Percentiles rank a stretch among this genome's conserved stretches.
These are phyloP conservation scores for Ascochyta fabae DNA, from an alignment of 2,329 filamentous ascomycete genomes.

Conservation along the genomic window DNA sequence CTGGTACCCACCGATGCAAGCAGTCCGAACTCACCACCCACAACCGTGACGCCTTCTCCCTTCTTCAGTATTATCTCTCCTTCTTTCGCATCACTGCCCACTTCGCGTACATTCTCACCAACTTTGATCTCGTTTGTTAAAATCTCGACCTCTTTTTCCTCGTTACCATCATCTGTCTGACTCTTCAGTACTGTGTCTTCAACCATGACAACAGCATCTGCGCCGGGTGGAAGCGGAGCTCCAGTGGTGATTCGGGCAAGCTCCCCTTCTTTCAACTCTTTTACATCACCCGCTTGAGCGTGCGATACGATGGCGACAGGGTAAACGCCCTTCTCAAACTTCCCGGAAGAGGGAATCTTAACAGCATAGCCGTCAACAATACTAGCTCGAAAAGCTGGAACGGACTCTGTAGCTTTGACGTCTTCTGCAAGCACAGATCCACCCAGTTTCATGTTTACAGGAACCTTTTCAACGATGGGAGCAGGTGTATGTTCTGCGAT, in stretches of 20 bases:
- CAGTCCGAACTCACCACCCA: conserved; percentile 90
- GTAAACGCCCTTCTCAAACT: conserved; percentile 75
- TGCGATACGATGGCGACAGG: conserved; percentile 88
- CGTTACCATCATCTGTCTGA: conserved; percentile 77
- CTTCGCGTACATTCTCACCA: conserved; percentile 88
- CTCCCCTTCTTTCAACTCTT: conserved; percentile 71
- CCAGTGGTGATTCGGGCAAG: conserved; percentile 94
- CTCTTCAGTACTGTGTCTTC: conserved; percentile 84
- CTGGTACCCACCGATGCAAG: conserved; percentile 82
- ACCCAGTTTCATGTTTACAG: conserved; percentile 71
- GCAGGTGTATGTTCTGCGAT: conserved; percentile 76
- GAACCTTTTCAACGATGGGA: conserved; percentile 62
- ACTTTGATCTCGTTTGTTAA: conserved; percentile 75
- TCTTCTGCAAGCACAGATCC: conserved; percentile 84
- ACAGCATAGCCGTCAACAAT: conserved; percentile 94
- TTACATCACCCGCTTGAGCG: conserved; percentile 73
- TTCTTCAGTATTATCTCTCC: conserved; percentile 74
- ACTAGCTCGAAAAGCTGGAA: conserved; percentile 92
- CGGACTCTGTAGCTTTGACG: conserved; percentile 78
- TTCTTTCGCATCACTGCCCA: conserved; percentile 82
- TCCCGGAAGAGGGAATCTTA: conserved; percentile 41
- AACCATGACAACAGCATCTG: conserved; percentile 94
- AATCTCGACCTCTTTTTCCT: conserved; percentile 89
- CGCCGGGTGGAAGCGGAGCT: conserved; percentile 84
- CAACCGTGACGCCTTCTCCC: conserved; percentile 82